Evolutionary conservation across 768 basidiomycete species (phyloP).

Genomic region (Phylloporus sp.): DNA sequence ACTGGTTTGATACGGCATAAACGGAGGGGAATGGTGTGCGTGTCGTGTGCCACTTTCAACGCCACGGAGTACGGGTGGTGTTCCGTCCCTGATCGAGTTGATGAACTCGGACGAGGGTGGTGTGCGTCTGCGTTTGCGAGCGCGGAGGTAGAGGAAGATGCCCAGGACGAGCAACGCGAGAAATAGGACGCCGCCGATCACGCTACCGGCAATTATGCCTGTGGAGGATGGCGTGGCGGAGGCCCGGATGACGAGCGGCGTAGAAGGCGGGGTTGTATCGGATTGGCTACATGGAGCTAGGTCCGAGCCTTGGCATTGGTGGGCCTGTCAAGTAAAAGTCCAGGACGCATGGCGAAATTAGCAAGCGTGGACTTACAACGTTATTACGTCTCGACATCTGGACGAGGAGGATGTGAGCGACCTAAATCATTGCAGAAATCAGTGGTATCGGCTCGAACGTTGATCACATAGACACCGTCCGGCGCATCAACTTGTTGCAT

Average conservation of each 20-base stretch:
- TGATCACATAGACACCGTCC: too few relatives aligned
- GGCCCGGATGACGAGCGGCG: too few relatives aligned
- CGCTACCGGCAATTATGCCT: conserved; percentile 50
- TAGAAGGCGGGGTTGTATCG: too few relatives aligned
- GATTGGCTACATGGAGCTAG: too few relatives aligned
- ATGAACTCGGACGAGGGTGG: conserved; percentile 61
- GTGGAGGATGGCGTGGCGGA: conserved; percentile 10
- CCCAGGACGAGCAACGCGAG: conserved; percentile 33
- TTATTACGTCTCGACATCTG: background rate
- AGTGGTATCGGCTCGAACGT: conserved; percentile 8
- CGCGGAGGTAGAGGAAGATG: conserved; percentile 39
- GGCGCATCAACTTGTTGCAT: conserved; percentile 16
- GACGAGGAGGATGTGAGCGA: background rate
- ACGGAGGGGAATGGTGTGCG: conserved; percentile 8
- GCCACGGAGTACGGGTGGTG: conserved; percentile 24
- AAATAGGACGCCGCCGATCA: conserved; percentile 45
- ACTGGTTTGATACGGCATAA: conserved; percentile 10
- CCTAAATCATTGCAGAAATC: background rate
- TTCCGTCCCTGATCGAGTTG: conserved; percentile 23
- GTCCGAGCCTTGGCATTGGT: too few relatives aligned
- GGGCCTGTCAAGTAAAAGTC: too few relatives aligned
- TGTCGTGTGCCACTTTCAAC: too few relatives aligned
- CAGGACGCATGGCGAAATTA: too few relatives aligned
- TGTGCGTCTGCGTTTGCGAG: conserved; percentile 36
- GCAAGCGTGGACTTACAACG: too few relatives aligned